Evolutionary conservation across 2,329 filamentous ascomycete species (phyloP).

Genomic region (Microdochium bolleyi): DNA sequence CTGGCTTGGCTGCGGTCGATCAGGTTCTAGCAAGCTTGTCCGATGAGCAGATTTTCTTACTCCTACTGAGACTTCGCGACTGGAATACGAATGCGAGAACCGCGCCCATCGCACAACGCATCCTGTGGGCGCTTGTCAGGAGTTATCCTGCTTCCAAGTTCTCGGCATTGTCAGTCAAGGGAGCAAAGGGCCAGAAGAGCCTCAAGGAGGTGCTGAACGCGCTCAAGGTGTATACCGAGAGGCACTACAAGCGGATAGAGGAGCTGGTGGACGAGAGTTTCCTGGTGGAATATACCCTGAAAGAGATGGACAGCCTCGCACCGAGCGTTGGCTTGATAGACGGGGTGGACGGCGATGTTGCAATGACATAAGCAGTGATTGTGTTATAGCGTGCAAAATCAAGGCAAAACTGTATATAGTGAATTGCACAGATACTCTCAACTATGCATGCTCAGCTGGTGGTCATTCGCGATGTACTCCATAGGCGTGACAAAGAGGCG

Average conservation of each 20-base stretch:
- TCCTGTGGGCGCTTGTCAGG: slow-evolving; percentile 71
- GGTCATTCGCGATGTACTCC: too few species aligned
- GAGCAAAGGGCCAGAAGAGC: slow-evolving; percentile 51
- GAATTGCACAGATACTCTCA: neutral
- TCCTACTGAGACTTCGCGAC: slow-evolving; percentile 78
- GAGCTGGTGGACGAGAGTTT: slow-evolving; percentile 92
- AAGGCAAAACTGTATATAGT: neutral
- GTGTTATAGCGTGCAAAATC: too few species aligned
- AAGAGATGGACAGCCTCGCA: slow-evolving; percentile 77
- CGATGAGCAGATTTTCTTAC: slow-evolving; percentile 76
- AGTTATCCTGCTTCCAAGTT: slow-evolving; percentile 75
- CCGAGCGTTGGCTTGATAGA: slow-evolving; percentile 30
- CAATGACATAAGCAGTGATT: slow-evolving; percentile 22
- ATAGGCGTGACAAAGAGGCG: neutral
- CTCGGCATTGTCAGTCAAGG: slow-evolving; percentile 57
- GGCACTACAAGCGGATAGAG: slow-evolving; percentile 84
- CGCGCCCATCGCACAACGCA: slow-evolving; percentile 74
- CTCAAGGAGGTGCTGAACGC: slow-evolving; percentile 80
- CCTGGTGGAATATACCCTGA: slow-evolving; percentile 84
- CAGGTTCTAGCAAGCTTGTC: slow-evolving; percentile 72
- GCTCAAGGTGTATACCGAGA: slow-evolving; percentile 84
- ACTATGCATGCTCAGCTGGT: too few species aligned
- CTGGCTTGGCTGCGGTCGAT: slow-evolving; percentile 65
- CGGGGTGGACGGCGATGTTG: slow-evolving; percentile 29
- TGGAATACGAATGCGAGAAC: slow-evolving; percentile 97